Evolutionary conservation across 2,329 filamentous ascomycete species (phyloP).

Genomic region (Sphaceloma murrayae): DNA sequence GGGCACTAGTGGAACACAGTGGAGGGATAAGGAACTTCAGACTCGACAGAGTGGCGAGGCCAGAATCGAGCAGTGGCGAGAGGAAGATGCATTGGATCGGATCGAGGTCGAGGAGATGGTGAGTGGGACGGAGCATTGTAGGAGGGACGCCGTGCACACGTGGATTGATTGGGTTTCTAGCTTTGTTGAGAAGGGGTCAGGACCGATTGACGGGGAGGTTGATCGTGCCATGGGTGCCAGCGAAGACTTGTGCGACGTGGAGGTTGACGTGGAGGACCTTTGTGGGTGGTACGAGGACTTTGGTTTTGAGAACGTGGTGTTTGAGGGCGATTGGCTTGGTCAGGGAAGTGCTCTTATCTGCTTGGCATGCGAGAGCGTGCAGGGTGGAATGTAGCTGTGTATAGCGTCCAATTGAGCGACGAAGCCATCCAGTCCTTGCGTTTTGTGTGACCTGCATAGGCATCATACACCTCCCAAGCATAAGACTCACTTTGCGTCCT

Average conservation of each 20-base stretch:
- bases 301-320: background rate
- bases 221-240: background rate
- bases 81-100: background rate
- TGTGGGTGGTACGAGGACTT: background rate
- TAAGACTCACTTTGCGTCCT: too few relatives aligned
- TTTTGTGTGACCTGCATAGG: too few relatives aligned
- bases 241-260: background rate
- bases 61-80: background rate
- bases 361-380: background rate
- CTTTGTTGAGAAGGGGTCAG: background rate
- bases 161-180: conserved; percentile 7
- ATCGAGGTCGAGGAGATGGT: background rate
- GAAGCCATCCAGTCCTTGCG: too few relatives aligned
- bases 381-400: too few relatives aligned
- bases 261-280: conserved; percentile 7
- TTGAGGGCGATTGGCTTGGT: background rate
- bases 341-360: background rate
- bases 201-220: background rate
- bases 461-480: too few relatives aligned
- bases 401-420: too few relatives aligned
- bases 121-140: too few relatives aligned
- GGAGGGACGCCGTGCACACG: background rate
- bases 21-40: background rate
- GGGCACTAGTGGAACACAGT: background rate
- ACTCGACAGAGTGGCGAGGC: too few relatives aligned